Conservation (phyloP, 345 rosid species). For the Erucastrum elatum region DNA sequence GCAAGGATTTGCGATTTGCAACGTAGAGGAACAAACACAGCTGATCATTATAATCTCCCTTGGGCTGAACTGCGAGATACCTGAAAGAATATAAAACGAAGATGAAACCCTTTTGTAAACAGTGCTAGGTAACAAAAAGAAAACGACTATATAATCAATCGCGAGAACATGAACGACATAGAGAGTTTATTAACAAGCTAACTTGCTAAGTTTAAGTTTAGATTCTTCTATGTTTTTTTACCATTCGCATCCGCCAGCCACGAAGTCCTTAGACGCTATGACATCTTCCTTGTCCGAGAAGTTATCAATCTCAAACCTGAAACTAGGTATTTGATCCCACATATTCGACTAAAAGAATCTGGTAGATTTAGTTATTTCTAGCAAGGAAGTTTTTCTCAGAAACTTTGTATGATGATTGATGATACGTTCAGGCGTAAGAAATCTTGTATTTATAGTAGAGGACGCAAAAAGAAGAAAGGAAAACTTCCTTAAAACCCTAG, state of each 20-base stretch:
- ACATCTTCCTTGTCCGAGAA: not conserved
- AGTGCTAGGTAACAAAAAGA: not conserved
- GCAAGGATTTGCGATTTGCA: not conserved
- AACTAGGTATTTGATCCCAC: slow-evolving; percentile 3
- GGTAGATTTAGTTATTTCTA: not conserved
- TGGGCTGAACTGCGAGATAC: not conserved
- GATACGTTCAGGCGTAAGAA: too few species aligned
- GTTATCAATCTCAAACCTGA: slow-evolving; percentile 7
- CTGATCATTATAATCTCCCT: not conserved
- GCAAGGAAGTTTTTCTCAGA: not conserved
- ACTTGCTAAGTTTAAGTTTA: not conserved
- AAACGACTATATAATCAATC: not conserved
- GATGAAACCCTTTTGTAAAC: not conserved
- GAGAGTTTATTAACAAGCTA: not conserved
- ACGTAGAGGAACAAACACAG: not conserved
- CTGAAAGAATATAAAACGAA: slow-evolving; percentile 4
- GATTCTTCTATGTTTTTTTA: not conserved
- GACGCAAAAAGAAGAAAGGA: too few species aligned
- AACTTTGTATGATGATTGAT: not conserved
- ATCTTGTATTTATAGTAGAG: too few species aligned
- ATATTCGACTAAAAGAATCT: not conserved
- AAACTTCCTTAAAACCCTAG: too few species aligned
- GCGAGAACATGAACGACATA: not conserved
- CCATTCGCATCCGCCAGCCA: slow-evolving; percentile 21
- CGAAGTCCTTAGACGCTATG: not conserved